Evolutionary conservation across 2,329 filamentous ascomycete genomes (phyloP), one percentile per base, ranked within the genome.

Genomic region (Phoma sp.): DNA sequence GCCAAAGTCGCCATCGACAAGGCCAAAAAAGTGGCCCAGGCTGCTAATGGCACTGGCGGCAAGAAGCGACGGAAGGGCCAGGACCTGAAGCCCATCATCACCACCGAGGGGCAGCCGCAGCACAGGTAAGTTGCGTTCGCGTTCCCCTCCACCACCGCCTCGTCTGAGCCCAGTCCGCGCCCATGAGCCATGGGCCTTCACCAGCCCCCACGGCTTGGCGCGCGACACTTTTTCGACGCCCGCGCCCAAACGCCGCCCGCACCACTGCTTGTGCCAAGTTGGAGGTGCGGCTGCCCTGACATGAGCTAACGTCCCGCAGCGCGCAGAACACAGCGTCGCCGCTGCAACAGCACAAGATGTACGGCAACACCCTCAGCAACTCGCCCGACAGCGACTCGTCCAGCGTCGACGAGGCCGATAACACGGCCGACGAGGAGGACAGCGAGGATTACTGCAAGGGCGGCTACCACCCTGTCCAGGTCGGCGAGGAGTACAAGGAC

Each of bases 361-460:
- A 82, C 75, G 75, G 77, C 59, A 77, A 80, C 76, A 80, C 80
- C 80, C 82, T 86, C 78, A 87, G 79, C 82, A 83, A 88, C 67
- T 93, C 91, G 59, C 89, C 90, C 55, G 89, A 89, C 47, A 89
- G 90, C 47, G 85, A 87, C 51, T 90, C 88, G 57, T 90, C 90
- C 41, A 87, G 86, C 66, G 92, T 93, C 77, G 93, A 96, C 74
- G 79, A 78, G 58, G 86, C 89, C 76, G 93, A 97, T 70, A 93
- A 95, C 73, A 96, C 93, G 35, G 93, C 93, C 71, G 95, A 98
- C 74, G 95, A 99, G 79, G 95, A 99, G 79, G 95, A 99, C 77
- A 96, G 91, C 42, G 93, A 98, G 78, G 95, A 99, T 77, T 99
- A 99, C 81, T 97, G 93, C 85, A 98, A 98, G 79, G 95, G 95